Evolutionary conservation across 495 filamentous ascomycete genomes (phyloP).

Genomic region (Delitschia confertaspora): DNA sequence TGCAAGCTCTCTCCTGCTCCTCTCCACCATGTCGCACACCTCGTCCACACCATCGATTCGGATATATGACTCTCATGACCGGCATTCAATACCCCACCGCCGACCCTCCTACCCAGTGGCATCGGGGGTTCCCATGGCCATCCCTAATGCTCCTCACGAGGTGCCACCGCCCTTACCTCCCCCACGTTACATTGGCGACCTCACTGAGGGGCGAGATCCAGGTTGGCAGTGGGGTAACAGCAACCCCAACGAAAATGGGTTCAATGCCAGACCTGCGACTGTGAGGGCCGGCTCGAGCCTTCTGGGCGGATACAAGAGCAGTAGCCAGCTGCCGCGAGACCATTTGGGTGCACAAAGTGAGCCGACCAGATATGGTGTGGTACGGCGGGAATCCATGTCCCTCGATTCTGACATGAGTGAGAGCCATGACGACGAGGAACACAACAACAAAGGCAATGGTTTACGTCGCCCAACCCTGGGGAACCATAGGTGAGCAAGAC

Average conservation of each 20-base stretch:
- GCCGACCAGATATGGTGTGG: conserved; percentile 2
- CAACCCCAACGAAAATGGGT: conserved; percentile 31
- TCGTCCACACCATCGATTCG: conserved; percentile 27
- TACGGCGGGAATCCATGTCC: background rate
- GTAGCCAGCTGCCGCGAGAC: conserved; percentile 5
- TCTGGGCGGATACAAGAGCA: conserved; percentile 33
- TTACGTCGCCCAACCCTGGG: conserved; percentile 14
- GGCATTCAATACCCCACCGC: conserved; percentile 23
- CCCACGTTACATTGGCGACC: conserved; percentile 44
- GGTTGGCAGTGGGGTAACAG: conserved; percentile 53
- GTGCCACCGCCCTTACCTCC: conserved; percentile 57
- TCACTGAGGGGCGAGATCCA: conserved; percentile 49
- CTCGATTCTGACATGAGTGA: background rate
- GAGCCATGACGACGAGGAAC: conserved; percentile 16
- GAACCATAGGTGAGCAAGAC: conserved; percentile 31
- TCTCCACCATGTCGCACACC: conserved; percentile 25
- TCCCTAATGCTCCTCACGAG: conserved; percentile 43
- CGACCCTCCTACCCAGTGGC: conserved; percentile 24
- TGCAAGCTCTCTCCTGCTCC: conserved; percentile 1
- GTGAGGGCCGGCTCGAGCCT: conserved; percentile 48
- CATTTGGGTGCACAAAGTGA: background rate
- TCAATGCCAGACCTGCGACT: conserved; percentile 37
- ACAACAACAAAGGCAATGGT: conserved; percentile 8
- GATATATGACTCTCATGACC: conserved; percentile 30
- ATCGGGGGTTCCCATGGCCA: conserved; percentile 44